Percentiles rank a stretch among this genome's conserved stretches.
phyloP scores from a whole-genome alignment of 306 rosid genomes.

The Boehmeria nivea region DNA sequence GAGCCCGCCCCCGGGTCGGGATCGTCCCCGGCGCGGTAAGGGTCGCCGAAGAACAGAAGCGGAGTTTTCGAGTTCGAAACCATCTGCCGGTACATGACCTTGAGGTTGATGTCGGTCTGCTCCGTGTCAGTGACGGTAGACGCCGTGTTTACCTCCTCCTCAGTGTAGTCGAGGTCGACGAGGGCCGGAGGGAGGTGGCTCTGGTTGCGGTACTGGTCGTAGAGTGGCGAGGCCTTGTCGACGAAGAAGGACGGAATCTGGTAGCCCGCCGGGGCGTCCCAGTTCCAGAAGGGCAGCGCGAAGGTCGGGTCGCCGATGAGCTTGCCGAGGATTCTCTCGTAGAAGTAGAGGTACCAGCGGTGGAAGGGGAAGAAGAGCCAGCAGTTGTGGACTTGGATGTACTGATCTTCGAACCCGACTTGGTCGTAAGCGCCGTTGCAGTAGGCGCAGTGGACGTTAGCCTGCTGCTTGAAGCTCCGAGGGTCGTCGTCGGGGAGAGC shows the following conservation, averaged over 20 bases:
- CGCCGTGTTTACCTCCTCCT: background rate
- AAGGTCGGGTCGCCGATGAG: slow-evolving; percentile 57
- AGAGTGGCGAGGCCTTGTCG: slow-evolving; percentile 44
- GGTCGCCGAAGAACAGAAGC: slow-evolving; percentile 40
- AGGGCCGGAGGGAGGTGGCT: slow-evolving; percentile 54
- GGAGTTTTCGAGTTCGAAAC: slow-evolving; percentile 49
- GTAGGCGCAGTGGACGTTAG: slow-evolving; percentile 71
- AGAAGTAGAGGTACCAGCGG: slow-evolving; percentile 64
- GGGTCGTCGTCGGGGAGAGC: slow-evolving; percentile 60
- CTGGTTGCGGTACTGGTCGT: slow-evolving; percentile 35
- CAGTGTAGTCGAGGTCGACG: slow-evolving; percentile 40
- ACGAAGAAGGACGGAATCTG: slow-evolving; percentile 36
- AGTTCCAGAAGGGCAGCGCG: slow-evolving; percentile 73
- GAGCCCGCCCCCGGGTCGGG: slow-evolving; percentile 49
- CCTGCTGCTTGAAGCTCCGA: slow-evolving; percentile 61
- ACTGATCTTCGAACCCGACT: slow-evolving; percentile 39
- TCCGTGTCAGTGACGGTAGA: background rate
- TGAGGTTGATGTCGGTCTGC: slow-evolving; percentile 28
- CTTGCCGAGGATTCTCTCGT: slow-evolving; percentile 66
- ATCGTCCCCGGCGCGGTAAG: slow-evolving; percentile 60
- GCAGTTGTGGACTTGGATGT: slow-evolving; percentile 60
- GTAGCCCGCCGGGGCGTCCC: slow-evolving; percentile 67
- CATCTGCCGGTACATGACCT: slow-evolving; percentile 64
- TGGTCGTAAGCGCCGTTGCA: slow-evolving; percentile 69
- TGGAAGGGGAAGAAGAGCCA: slow-evolving; percentile 89